Evolutionary conservation across 441 rosid species (phyloP).

Genomic region (Syzygium malaccense): DNA sequence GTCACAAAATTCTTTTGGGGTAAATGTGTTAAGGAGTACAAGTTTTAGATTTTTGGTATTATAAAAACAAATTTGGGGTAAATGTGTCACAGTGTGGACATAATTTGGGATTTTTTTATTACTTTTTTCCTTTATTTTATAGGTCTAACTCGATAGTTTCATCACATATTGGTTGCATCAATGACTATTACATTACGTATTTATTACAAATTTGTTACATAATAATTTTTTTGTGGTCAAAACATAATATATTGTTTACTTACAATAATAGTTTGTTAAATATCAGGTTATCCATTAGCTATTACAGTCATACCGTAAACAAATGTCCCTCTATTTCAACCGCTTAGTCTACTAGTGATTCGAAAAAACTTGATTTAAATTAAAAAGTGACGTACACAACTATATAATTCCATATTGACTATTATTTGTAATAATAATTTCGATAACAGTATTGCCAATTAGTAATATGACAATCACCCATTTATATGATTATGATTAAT

Average conservation of each 20-base stretch:
- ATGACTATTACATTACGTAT: too few relatives aligned
- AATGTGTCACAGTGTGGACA: neutral
- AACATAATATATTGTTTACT: neutral
- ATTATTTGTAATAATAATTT: neutral
- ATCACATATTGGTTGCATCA: too few relatives aligned
- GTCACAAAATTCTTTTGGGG: neutral
- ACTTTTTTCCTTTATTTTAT: neutral
- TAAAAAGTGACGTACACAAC: neutral
- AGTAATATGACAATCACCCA: neutral
- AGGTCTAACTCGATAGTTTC: neutral
- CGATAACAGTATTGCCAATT: neutral
- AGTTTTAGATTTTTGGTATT: neutral
- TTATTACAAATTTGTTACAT: neutral
- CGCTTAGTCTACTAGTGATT: neutral
- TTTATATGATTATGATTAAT: neutral
- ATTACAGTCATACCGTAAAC: neutral
- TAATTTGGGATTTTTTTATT: neutral
- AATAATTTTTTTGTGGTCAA: neutral
- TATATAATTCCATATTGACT: neutral
- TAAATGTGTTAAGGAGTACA: rapidly evolving
- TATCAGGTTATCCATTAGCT: neutral
- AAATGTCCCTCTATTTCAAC: neutral
- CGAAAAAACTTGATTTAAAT: neutral
- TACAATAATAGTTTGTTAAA: neutral
- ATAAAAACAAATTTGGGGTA: neutral